These are phyloP conservation scores for Salix exigua DNA, from an alignment of 345 rosid species.

Conservation along the genomic window DNA sequence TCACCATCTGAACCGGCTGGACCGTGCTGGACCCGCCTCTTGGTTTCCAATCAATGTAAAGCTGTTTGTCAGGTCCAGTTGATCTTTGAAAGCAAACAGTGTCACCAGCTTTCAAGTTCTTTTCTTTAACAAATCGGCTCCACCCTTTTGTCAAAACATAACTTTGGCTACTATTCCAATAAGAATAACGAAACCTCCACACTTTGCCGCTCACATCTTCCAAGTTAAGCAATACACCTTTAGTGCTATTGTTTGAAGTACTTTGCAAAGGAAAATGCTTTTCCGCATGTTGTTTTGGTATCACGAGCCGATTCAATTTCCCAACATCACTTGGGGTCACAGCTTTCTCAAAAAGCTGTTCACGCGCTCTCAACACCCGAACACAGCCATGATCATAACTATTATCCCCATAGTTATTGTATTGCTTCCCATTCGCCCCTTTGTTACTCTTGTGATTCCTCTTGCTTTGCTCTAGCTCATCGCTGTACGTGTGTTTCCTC, in stretches of 20 bases:
- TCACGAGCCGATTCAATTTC: constrained; percentile 84
- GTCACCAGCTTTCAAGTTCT: constrained; percentile 74
- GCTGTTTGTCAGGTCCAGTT: constrained; percentile 63
- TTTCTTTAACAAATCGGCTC: constrained; percentile 91
- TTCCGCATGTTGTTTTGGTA: constrained; percentile 88
- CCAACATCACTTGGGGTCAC: constrained; percentile 96
- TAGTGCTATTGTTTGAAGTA: constrained; percentile 22
- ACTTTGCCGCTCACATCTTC: constrained; percentile 69
- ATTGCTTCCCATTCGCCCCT: neutral
- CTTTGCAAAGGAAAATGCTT: constrained; percentile 29
- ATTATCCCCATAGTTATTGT: neutral
- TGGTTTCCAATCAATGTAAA: constrained; percentile 55
- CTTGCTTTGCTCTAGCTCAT: constrained; percentile 68
- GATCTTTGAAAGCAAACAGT: constrained; percentile 70
- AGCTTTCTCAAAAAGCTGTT: constrained; percentile 75
- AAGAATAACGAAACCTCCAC: constrained; percentile 92
- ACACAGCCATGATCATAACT: neutral
- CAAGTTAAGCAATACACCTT: constrained; percentile 59
- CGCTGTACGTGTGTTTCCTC: constrained; percentile 74
- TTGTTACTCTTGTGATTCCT: constrained; percentile 23
- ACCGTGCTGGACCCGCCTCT: constrained; percentile 21
- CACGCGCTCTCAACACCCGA: constrained; percentile 36
- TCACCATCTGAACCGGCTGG: constrained; percentile 39
- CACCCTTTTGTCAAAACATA: constrained; percentile 93
- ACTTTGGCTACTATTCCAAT: constrained; percentile 96